These are phyloP conservation scores for Lolium rigidum DNA, from an alignment of 176 grass and related monocot genomes.

Conservation along the genomic window DNA sequence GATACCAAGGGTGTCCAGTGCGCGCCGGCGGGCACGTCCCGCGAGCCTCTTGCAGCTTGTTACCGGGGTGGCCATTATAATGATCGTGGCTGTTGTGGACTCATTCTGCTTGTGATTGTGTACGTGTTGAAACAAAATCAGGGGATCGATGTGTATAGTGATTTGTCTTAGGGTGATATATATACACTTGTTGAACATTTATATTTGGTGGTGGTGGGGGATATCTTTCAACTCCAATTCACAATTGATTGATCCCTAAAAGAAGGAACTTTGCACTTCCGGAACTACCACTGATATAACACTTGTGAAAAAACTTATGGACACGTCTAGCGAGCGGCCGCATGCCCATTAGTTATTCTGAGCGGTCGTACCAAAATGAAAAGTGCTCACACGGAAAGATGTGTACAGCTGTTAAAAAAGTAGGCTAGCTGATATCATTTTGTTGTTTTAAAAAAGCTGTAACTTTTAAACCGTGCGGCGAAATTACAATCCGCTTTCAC, in stretches of 20 bases:
- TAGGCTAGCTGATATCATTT: no score
- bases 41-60: conserved; percentile 14
- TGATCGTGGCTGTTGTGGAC: conserved; percentile 20
- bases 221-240: background rate
- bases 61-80: conserved; percentile 31
- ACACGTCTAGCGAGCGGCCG: no score
- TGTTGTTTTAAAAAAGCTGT: no score
- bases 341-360: no score
- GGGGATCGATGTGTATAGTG: background rate
- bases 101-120: conserved; percentile 39
- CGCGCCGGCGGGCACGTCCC: conserved; percentile 12
- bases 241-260: background rate
- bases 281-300: no score
- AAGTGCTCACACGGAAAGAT: no score
- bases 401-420: no score
- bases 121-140: background rate
- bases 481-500: no score
- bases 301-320: no score
- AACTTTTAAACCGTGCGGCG: no score
- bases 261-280: background rate
- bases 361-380: no score
- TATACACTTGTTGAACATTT: background rate
- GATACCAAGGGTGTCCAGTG: conserved; percentile 46
- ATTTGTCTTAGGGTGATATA: conserved; percentile 12
- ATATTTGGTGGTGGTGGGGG: background rate